Percentiles rank a stretch among this genome's conserved stretches.
Conservation (phyloP, 1,284 basidiomycete genomes). For the Tilletia walkeri region DNA sequence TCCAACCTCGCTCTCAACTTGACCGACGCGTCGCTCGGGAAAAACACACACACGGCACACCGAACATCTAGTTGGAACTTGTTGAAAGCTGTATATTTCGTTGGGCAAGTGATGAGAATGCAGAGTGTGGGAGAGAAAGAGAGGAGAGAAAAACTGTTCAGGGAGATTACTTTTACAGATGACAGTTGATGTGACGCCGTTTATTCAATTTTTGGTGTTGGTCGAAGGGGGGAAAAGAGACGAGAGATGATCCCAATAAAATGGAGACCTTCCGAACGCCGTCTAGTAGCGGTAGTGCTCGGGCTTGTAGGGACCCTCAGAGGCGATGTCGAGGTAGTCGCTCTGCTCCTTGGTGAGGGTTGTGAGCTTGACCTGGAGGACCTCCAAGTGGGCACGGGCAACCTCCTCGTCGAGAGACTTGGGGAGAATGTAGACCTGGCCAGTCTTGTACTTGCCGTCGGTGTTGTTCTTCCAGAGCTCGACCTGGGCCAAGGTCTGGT, state of each 20-base stretch:
- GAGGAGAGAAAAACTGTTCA: not conserved
- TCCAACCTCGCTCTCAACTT: too few species aligned
- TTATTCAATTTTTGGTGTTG: constrained; percentile 10
- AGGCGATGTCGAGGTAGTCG: constrained; percentile 86
- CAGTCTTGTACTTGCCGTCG: constrained; percentile 73
- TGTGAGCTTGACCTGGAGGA: constrained; percentile 92
- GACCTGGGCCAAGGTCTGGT: constrained; percentile 98
- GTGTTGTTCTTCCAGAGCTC: constrained; percentile 90
- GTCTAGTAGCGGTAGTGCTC: constrained; percentile 56
- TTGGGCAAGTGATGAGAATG: not conserved
- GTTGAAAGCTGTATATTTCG: constrained; percentile 16
- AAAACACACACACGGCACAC: too few species aligned
- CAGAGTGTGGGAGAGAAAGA: not conserved
- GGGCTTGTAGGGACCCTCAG: constrained; percentile 80
- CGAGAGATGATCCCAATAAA: not conserved
- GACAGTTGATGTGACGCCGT: not conserved
- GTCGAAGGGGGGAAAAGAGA: not conserved
- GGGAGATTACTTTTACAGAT: constrained; percentile 13
- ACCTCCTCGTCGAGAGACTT: constrained; percentile 99
- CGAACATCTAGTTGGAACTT: not conserved
- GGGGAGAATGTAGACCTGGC: constrained; percentile 64
- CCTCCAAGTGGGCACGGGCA: constrained; percentile 85
- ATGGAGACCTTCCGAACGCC: not conserved
- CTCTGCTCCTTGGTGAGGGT: constrained; percentile 75
- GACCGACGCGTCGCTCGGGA: too few species aligned